A percentile compares a stretch with the other conserved stretches of the same genome.
Evolutionary conservation across 306 rosid species (phyloP).

Genomic region (Hylodesmum podocarpum): DNA sequence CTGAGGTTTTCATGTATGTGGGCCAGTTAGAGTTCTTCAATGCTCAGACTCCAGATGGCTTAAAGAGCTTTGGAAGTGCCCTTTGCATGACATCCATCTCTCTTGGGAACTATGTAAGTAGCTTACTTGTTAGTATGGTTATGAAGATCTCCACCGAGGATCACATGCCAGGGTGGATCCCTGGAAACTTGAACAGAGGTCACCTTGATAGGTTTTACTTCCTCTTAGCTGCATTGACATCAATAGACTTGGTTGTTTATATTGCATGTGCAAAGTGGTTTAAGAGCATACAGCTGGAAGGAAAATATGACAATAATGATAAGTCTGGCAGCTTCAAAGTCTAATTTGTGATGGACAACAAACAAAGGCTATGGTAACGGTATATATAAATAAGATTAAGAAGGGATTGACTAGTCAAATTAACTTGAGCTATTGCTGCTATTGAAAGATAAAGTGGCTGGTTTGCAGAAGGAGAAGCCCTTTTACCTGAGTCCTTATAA

Average conservation of each 20-base stretch:
- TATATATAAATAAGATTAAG: conserved; percentile 50
- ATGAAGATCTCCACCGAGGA: conserved; percentile 53
- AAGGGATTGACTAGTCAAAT: conserved; percentile 38
- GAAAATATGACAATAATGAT: conserved; percentile 47
- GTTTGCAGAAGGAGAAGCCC: conserved; percentile 32
- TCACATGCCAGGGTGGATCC: conserved; percentile 65
- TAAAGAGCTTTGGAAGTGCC: conserved; percentile 78
- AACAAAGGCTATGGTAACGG: conserved; percentile 37
- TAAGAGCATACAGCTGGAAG: conserved; percentile 55
- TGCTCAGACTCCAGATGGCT: conserved; percentile 77
- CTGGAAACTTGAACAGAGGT: conserved; percentile 60
- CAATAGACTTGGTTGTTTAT: conserved; percentile 47
- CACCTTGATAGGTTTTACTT: conserved; percentile 72
- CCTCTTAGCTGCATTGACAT: conserved; percentile 56
- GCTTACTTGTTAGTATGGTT: conserved; percentile 56
- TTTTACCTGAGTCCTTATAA: conserved; percentile 35
- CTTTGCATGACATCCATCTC: conserved; percentile 81
- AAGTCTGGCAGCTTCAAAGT: conserved; percentile 51
- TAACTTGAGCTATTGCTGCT: background rate
- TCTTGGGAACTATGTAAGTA: conserved; percentile 69
- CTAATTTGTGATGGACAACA: conserved; percentile 33
- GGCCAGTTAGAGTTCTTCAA: conserved; percentile 78
- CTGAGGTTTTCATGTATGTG: conserved; percentile 77
- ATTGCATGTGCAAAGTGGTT: conserved; percentile 58
- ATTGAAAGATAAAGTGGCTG: conserved; percentile 6